Evolutionary conservation across 2,329 filamentous ascomycete genomes (phyloP).

Genomic region (Parastagonospora nodorum): DNA sequence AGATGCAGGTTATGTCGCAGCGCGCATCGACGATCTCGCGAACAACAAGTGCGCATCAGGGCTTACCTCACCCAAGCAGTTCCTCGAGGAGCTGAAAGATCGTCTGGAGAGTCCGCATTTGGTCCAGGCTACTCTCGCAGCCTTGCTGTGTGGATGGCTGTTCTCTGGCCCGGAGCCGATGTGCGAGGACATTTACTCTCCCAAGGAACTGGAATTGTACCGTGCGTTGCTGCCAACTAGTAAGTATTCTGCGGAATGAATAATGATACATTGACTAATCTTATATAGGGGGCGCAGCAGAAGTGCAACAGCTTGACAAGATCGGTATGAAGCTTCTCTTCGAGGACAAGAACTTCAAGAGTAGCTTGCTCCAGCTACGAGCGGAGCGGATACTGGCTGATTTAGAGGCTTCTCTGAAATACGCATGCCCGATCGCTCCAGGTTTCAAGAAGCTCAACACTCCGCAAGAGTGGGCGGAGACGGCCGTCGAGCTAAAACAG

Average conservation of each 20-base stretch:
- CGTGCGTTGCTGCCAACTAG: background rate
- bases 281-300: background rate
- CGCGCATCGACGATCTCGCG: constrained; percentile 1
- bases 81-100: constrained; percentile 1
- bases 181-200: constrained; percentile 5
- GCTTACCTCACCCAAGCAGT: background rate
- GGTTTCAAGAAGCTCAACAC: background rate
- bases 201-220: constrained; percentile 1
- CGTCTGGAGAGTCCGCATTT: constrained; percentile 6
- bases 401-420: background rate
- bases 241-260: background rate
- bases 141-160: constrained; percentile 12
- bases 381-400: background rate
- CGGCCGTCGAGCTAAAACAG: constrained; percentile 11
- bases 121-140: constrained; percentile 9
- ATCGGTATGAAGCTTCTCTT: constrained; percentile 8
- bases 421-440: background rate
- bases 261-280: background rate
- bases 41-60: background rate
- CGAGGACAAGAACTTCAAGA: constrained; percentile 2
- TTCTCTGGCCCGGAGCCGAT: constrained; percentile 10
- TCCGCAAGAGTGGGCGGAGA: background rate
- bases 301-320: constrained; percentile 10
- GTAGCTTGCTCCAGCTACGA: background rate
- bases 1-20: constrained; percentile 1